Percentiles rank a stretch among this genome's conserved stretches.
Evolutionary conservation across 2,329 filamentous ascomycete genomes (phyloP).

Genomic region (Colletotrichum australisinense): DNA sequence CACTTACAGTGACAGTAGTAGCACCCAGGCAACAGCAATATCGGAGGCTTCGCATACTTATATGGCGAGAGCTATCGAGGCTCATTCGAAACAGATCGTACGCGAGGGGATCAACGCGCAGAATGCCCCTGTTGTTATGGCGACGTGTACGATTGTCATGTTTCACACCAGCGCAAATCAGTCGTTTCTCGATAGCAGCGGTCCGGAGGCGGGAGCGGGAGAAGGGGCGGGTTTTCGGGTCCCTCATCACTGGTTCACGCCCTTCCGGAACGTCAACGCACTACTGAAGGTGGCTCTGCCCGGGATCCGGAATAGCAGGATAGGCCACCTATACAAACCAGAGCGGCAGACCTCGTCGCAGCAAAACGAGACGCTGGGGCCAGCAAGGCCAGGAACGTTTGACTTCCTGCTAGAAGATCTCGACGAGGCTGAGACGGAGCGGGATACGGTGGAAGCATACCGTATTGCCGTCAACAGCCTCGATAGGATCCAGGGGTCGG

Average conservation of each 20-base stretch:
- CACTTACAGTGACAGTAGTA: too few species aligned
- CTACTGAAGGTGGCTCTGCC: neutral
- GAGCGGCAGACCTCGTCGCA: neutral
- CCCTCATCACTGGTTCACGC: neutral
- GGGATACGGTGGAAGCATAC: neutral
- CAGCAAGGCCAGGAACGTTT: neutral
- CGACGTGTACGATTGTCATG: neutral
- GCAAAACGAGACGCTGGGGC: neutral
- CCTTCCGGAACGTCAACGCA: neutral
- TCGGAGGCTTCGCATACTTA: neutral
- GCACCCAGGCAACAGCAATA: too few species aligned
- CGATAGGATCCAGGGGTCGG: neutral
- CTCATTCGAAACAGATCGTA: neutral
- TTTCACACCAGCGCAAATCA: neutral
- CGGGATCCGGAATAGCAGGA: neutral
- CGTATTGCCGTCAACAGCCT: neutral
- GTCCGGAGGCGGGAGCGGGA: too few species aligned
- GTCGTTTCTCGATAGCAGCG: neutral
- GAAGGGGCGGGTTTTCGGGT: neutral
- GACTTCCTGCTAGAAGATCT: neutral
- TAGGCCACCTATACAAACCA: neutral
- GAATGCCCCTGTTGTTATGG: neutral
- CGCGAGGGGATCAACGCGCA: neutral
- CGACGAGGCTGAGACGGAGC: neutral
- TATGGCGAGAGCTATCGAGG: neutral